These are phyloP conservation scores for Patellifolia procumbens DNA, from an alignment of 179 eudicot species.

Conservation along the genomic window DNA sequence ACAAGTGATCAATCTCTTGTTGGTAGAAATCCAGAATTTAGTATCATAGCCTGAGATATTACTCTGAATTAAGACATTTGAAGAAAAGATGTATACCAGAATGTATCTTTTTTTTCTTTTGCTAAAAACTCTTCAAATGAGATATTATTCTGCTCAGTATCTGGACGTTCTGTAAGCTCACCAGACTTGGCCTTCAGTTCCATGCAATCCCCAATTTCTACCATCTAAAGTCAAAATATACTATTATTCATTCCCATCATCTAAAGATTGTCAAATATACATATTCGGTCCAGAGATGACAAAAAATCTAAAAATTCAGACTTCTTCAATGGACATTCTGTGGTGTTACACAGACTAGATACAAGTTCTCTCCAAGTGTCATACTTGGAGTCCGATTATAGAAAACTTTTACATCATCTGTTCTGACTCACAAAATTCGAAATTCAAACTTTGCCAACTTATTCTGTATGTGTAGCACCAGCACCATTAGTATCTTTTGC, in stretches of 20 bases:
- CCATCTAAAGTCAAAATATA: constrained; percentile 42
- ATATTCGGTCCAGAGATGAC: too few relatives aligned
- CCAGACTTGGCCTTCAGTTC: constrained; percentile 50
- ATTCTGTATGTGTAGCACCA: too few relatives aligned
- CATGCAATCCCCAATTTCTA: constrained; percentile 55
- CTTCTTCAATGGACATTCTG: not conserved
- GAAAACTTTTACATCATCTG: too few relatives aligned
- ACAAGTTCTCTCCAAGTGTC: not conserved
- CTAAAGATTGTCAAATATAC: not conserved
- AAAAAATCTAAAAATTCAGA: not conserved
- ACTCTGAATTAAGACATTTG: not conserved
- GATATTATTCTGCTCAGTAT: constrained; percentile 41
- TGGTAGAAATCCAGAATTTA: not conserved
- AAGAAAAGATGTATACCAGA: constrained; percentile 47
- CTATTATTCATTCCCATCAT: not conserved
- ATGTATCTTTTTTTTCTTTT: constrained; percentile 69
- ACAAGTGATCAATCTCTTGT: not conserved
- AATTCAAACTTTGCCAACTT: too few relatives aligned
- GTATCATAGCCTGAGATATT: not conserved
- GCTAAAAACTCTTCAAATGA: constrained; percentile 73
- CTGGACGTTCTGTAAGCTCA: constrained; percentile 40
- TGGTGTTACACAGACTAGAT: not conserved
- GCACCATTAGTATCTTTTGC: too few relatives aligned
- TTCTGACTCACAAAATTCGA: too few relatives aligned
- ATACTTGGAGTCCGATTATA: too few relatives aligned